These are phyloP conservation scores for Auxenochlorella protothecoides DNA, from an alignment of 139 green algal genomes.

Conservation along the genomic window DNA sequence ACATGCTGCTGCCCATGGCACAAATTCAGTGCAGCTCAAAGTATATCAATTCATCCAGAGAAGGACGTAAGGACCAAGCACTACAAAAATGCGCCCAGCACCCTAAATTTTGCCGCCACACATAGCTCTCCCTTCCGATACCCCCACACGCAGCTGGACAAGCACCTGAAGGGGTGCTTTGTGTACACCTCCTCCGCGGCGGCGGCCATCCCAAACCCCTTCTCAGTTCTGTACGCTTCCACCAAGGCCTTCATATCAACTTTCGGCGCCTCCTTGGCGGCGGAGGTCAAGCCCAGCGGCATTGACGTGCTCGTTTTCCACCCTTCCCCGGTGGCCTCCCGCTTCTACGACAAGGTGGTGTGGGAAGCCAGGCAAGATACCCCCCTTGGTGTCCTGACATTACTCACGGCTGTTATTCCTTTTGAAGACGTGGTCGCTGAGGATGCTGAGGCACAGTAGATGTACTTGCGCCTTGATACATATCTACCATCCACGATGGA, in stretches of 20 bases:
- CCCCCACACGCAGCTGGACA: conserved; percentile 31
- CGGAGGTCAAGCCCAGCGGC: conserved; percentile 71
- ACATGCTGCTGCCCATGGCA: too few relatives aligned
- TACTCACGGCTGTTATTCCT: not conserved
- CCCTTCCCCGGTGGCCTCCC: conserved; percentile 81
- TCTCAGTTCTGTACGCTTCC: conserved; percentile 70
- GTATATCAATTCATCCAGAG: too few relatives aligned
- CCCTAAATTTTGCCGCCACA: too few relatives aligned
- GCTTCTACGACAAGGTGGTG: conserved; percentile 44
- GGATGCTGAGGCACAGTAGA: not conserved
- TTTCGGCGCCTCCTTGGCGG: conserved; percentile 78
- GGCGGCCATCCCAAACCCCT: conserved; percentile 71
- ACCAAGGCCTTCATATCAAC: conserved; percentile 81
- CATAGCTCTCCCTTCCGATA: too few relatives aligned
- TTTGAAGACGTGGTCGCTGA: not conserved
- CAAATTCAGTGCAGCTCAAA: too few relatives aligned
- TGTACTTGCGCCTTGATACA: too few relatives aligned
- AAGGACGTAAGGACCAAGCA: too few relatives aligned
- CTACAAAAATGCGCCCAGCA: too few relatives aligned
- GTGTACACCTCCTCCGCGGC: conserved; percentile 85
- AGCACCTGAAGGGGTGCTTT: conserved; percentile 72
- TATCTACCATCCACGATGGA: too few relatives aligned
- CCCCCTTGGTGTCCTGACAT: too few relatives aligned
- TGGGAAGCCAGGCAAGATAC: too few relatives aligned
- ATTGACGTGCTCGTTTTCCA: conserved; percentile 93